These are phyloP conservation scores for Aspergillus cristatus DNA, from an alignment of 495 filamentous ascomycete genomes.

Conservation along the genomic window DNA sequence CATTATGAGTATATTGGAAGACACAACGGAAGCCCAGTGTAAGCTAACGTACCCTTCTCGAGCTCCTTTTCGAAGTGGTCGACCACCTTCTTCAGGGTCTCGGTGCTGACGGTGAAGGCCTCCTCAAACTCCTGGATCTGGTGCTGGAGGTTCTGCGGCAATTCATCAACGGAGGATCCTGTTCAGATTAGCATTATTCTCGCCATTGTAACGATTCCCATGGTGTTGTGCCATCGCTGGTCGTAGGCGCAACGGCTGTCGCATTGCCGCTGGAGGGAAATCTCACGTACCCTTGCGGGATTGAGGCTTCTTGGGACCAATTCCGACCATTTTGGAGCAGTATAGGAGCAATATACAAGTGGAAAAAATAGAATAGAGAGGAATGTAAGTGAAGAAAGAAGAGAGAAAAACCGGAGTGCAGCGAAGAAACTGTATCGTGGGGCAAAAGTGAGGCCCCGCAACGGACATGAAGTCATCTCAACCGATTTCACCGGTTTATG, in stretches of 20 bases:
- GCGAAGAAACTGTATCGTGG: neutral
- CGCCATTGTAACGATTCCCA: no score
- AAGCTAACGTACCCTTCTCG: conserved; percentile 56
- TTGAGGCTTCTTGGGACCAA: conserved; percentile 61
- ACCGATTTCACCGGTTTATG: no score
- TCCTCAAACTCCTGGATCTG: conserved; percentile 83
- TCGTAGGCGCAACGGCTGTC: no score
- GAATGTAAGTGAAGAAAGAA: conserved; percentile 1
- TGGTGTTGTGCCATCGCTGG: no score
- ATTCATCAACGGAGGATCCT: conserved; percentile 71
- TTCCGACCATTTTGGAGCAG: conserved; percentile 57
- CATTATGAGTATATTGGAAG: neutral
- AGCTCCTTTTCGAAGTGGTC: conserved; percentile 84
- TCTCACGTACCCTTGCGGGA: conserved; percentile 62
- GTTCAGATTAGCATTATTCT: conserved; percentile 8
- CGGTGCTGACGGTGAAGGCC: conserved; percentile 67
- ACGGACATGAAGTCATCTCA: no score
- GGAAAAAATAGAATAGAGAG: conserved; percentile 2
- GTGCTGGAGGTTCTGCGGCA: conserved; percentile 74
- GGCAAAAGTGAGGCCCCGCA: no score
- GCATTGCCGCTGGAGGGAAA: no score
- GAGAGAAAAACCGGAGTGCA: conserved; percentile 14
- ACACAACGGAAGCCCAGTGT: neutral
- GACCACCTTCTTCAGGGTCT: conserved; percentile 82
- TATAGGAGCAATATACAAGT: neutral